A percentile compares a stretch with the other conserved stretches of the same genome.
Conservation (phyloP, 192 early-diverging fungal species). For the Glomus cerebriforme region DNA sequence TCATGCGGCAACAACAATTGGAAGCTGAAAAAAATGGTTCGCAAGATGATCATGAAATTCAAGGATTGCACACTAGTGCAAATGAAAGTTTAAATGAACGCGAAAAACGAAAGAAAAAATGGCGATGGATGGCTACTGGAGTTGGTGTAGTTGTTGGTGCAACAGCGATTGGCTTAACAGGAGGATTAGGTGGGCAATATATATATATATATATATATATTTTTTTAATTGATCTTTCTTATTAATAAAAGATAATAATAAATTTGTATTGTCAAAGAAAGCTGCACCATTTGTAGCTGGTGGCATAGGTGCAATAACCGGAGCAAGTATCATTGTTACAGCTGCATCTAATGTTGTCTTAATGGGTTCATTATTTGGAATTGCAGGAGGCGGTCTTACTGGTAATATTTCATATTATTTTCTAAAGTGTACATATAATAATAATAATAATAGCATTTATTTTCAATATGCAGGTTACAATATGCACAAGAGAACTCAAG, state of each 20-base stretch:
- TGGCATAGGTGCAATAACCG: slow-evolving; percentile 43
- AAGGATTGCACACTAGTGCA: slow-evolving; percentile 30
- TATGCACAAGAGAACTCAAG: slow-evolving; percentile 42
- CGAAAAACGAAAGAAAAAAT: slow-evolving; percentile 50
- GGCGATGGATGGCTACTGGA: slow-evolving; percentile 56
- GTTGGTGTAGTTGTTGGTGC: slow-evolving; percentile 56
- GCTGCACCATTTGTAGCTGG: slow-evolving; percentile 60
- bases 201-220: background rate
- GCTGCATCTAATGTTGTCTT: slow-evolving; percentile 53
- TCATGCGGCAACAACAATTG: slow-evolving; percentile 43
- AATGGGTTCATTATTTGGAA: slow-evolving; percentile 57
- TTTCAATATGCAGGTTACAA: slow-evolving; percentile 36
- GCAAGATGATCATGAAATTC: slow-evolving; percentile 33
- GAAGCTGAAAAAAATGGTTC: slow-evolving; percentile 33
- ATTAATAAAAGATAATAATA: background rate
- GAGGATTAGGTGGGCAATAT: slow-evolving; percentile 39
- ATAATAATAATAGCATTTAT: slow-evolving; percentile 1
- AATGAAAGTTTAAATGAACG: slow-evolving; percentile 22
- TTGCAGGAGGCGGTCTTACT: slow-evolving; percentile 57
- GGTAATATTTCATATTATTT: slow-evolving; percentile 32
- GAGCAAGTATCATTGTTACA: slow-evolving; percentile 55
- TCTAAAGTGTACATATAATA: background rate
- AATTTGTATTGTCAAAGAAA: slow-evolving; percentile 37
- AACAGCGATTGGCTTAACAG: slow-evolving; percentile 55
- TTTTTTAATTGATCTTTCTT: background rate